Percentiles rank a stretch among this genome's conserved stretches.
phyloP scores from a whole-genome alignment of 352 stramenopile genomes.

The Phytophthora idaei region DNA sequence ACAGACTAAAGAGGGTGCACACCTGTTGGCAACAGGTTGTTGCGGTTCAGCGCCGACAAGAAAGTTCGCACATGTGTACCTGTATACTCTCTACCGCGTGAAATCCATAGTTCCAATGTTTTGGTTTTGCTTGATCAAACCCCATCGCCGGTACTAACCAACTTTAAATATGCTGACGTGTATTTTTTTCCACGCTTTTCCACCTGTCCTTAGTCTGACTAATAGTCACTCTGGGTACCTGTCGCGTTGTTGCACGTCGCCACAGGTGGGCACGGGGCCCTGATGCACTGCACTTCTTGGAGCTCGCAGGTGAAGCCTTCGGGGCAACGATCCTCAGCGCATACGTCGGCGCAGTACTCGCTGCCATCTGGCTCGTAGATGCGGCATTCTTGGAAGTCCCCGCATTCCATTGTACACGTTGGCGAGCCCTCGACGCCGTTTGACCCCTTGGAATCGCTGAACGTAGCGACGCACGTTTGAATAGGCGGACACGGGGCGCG shows the following conservation, averaged over 20 bases:
- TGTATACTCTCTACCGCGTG: not conserved
- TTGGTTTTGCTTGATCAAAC: too few species aligned
- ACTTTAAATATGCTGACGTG: not conserved
- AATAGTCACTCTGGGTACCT: not conserved
- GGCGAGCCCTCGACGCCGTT: not conserved
- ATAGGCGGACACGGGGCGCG: conserved; percentile 13
- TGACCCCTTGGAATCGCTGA: not conserved
- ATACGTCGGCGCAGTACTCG: conserved; percentile 23
- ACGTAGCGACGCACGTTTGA: conserved; percentile 11
- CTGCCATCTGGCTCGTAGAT: conserved; percentile 15
- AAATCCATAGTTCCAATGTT: not conserved
- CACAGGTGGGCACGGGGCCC: conserved; percentile 17
- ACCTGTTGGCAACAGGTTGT: conserved; percentile 19
- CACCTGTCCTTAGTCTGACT: not conserved
- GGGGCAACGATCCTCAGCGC: conserved; percentile 7
- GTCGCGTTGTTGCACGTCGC: conserved; percentile 9
- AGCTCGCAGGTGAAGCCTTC: conserved; percentile 12
- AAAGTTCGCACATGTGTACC: conserved; percentile 1
- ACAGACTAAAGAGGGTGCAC: not conserved
- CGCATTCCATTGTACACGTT: conserved; percentile 9
- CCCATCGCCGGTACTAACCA: not conserved
- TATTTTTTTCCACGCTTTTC: not conserved
- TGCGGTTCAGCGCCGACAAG: conserved; percentile 6
- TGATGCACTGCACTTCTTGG: conserved; percentile 24
- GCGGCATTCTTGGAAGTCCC: conserved; percentile 16